Evolutionary conservation across 495 filamentous ascomycete species (phyloP).

Genomic region (Pyrenula aspistea): DNA sequence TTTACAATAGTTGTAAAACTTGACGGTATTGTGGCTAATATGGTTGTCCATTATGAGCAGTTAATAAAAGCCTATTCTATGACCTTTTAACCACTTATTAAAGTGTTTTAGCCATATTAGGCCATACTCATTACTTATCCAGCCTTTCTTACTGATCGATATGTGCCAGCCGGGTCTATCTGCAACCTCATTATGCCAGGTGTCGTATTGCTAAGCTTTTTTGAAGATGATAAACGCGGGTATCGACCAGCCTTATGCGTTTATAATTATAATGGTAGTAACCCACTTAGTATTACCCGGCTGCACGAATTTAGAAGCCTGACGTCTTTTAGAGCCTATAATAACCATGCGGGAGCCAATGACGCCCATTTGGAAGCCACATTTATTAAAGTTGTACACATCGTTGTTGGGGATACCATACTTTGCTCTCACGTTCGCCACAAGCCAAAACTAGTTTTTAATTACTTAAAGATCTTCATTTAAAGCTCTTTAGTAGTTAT

Average conservation of each 20-base stretch:
- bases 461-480: too few species aligned
- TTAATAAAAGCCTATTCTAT: slow-evolving; percentile 6
- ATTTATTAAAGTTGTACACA: too few species aligned
- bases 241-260: slow-evolving; percentile 12
- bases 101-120: slow-evolving; percentile 14
- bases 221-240: slow-evolving; percentile 22
- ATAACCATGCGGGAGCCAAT: too few species aligned
- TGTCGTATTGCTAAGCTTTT: slow-evolving; percentile 12
- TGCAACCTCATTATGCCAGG: background rate
- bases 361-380: too few species aligned
- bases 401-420: too few species aligned
- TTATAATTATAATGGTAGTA: slow-evolving; percentile 21
- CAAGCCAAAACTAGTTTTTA: too few species aligned
- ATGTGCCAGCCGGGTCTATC: background rate
- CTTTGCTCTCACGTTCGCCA: too few species aligned
- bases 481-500: too few species aligned
- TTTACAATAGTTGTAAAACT: slow-evolving; percentile 12
- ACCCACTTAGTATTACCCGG: background rate
- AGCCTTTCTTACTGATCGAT: slow-evolving; percentile 6
- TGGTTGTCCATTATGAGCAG: slow-evolving; percentile 19
- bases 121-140: slow-evolving; percentile 11
- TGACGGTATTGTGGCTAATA: slow-evolving; percentile 12
- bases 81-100: too few species aligned
- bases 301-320: too few species aligned
- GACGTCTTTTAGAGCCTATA: too few species aligned